phyloP scores from a whole-genome alignment of 1,284 basidiomycete genomes.

The Xerocomus nothofagi region DNA sequence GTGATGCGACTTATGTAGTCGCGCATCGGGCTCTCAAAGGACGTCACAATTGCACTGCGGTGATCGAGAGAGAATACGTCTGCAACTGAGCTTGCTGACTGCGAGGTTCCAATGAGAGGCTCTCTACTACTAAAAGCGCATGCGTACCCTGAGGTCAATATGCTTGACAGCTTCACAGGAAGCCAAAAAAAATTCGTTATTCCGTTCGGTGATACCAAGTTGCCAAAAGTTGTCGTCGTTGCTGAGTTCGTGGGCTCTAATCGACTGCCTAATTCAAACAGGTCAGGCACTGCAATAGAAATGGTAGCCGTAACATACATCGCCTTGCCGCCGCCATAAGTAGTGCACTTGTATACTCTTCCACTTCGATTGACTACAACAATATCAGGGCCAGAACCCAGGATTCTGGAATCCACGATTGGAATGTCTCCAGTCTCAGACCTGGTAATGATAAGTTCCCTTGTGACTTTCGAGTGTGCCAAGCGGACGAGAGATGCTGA shows the following conservation, averaged over 20 bases:
- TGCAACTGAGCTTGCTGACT: slow-evolving; percentile 29
- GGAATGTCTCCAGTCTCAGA: slow-evolving; percentile 42
- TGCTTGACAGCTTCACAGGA: slow-evolving; percentile 37
- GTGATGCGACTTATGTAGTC: slow-evolving; percentile 51
- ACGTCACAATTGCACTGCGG: slow-evolving; percentile 47
- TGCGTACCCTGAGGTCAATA: slow-evolving; percentile 52
- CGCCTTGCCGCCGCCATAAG: slow-evolving; percentile 29
- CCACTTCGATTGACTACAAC: slow-evolving; percentile 49
- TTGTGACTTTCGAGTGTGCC: slow-evolving; percentile 22
- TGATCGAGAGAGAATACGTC: slow-evolving; percentile 39
- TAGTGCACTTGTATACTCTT: slow-evolving; percentile 40
- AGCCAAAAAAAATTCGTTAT: slow-evolving; percentile 33
- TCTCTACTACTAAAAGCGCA: background rate
- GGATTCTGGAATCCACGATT: slow-evolving; percentile 47
- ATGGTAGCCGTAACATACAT: slow-evolving; percentile 32
- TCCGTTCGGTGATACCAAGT: slow-evolving; percentile 25
- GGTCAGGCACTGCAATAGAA: slow-evolving; percentile 26
- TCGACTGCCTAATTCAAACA: slow-evolving; percentile 19
- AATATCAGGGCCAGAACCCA: slow-evolving; percentile 31
- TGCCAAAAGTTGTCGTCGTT: slow-evolving; percentile 31
- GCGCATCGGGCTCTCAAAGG: slow-evolving; percentile 43
- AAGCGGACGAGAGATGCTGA: slow-evolving; percentile 33
- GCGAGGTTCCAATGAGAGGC: slow-evolving; percentile 9
- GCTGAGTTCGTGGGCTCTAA: slow-evolving; percentile 23
- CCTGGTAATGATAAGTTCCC: slow-evolving; percentile 39